phyloP scores from a whole-genome alignment of 768 basidiomycete species.

The Lactifluus pinguis region DNA sequence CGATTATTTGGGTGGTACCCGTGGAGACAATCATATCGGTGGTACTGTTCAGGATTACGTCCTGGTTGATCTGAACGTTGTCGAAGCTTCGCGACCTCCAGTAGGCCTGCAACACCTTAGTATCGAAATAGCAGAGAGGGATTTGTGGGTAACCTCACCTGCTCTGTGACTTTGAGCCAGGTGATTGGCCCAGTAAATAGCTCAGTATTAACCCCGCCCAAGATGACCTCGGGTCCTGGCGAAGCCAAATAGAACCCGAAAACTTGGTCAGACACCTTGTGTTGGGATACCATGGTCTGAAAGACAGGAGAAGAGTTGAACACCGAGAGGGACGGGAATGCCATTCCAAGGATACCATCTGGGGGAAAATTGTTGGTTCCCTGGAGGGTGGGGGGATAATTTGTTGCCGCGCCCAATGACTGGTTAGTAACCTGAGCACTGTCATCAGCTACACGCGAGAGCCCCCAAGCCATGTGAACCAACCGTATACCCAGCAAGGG shows the following conservation, averaged over 20 bases:
- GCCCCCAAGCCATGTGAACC: not conserved
- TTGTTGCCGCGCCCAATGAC: constrained; percentile 35
- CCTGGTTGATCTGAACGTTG: constrained; percentile 19
- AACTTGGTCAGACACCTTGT: constrained; percentile 26
- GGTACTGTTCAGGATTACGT: not conserved
- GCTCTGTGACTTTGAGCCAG: not conserved
- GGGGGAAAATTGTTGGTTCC: constrained; percentile 22
- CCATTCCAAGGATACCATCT: constrained; percentile 38
- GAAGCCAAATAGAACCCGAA: constrained; percentile 42
- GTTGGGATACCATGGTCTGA: constrained; percentile 35
- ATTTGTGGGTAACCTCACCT: constrained; percentile 11
- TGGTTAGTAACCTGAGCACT: constrained; percentile 30
- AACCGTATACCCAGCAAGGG: constrained; percentile 27
- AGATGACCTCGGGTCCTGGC: constrained; percentile 30
- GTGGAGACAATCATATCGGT: constrained; percentile 24
- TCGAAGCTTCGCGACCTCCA: constrained; percentile 21
- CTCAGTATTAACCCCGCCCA: constrained; percentile 8
- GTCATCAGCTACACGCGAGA: not conserved
- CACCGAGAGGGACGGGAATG: constrained; percentile 22
- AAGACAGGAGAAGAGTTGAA: constrained; percentile 23
- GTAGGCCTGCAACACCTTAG: not conserved
- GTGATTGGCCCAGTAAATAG: not conserved
- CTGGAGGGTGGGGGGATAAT: constrained; percentile 27
- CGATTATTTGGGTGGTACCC: constrained; percentile 26
- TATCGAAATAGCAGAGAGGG: constrained; percentile 21